Evolutionary conservation across 2,329 filamentous ascomycete species (phyloP), one percentile per base, ranked within the genome.

Genomic region (Eurotiales sp.): DNA sequence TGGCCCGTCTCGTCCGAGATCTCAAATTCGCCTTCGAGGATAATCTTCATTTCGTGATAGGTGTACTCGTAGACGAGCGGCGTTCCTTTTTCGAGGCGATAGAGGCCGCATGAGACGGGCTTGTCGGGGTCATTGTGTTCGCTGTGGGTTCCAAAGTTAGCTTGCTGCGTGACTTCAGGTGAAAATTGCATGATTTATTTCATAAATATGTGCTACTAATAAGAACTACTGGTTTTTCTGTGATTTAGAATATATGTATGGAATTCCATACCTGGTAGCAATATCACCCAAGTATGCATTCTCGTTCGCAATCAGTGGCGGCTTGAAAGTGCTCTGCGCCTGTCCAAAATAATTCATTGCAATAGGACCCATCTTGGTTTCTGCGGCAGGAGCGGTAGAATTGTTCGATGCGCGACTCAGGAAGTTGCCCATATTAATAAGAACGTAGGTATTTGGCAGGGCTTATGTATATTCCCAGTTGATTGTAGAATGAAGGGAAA

Each of bases 21-120:
- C 55, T 82, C 78, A 61, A 83, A 86, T 58, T 80, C 76, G 12
- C 84, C 85, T 59, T 87, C 84, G 8, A 87, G 69, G 56, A 88
- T 84, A 63, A 87, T 85, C 73, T 87, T 87, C 80, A 86, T 85
- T 73, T 87, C 85, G 61, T 87, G 79, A 68, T 87, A 87, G 36
- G 75, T 82, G 69, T 87, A 87, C 27, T 77, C 81, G 72, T 87
- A 87, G 8, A 83, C 81, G 15, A 88, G 76, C 1, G 83, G 81
- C 3, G 82, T 82, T 59, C 84, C 84, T 58, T 85, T 84, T 60
- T 86, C 82, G 10, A 87, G 74, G 11, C 84, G 77, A 72, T 86
- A 87, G 63, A 88, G 79, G 19, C 85, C 85, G 7, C 74, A 73
- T 0, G 79, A 80, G 54, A 87, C 79, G 53, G 84, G 84, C 60